Evolutionary conservation across 108 stramenopile species (phyloP), one percentile per base, ranked within the genome.

Genomic region (Nitzschia palea): DNA sequence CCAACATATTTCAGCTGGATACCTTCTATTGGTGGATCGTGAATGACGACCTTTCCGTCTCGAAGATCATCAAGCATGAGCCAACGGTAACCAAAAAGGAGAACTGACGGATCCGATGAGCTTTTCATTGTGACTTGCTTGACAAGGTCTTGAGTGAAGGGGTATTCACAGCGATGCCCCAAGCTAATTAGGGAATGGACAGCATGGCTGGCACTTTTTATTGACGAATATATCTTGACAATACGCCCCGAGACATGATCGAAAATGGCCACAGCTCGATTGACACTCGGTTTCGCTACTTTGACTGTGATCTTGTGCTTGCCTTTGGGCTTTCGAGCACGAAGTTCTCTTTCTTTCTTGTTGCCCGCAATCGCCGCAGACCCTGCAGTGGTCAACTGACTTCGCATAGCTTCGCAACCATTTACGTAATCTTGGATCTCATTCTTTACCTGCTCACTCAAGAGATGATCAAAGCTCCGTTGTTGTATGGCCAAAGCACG

Each of bases 1-100:
- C 35, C 44, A 15, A 52, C 50, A 10, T 64, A 28, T 6, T n/a
- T 54, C 62, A 82, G 55, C 30, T 78, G 54, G 34, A 80, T 34
- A 28, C 77, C 20, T 4, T 50, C 65, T 40, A 31, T 55, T 12
- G 44, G 43, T 10, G 64, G 27, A 42, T 56, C 30, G 9, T 27
- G 57, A 74, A 78, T 71, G 14, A 18, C 43, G 4, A 91, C 80
- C 18, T 72, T 77, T 34, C 81, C 77, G 37, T 58, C 63, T 22
- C 67, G 55, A 2, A 93, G 58, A 36, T 84, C 70, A 29, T 89
- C 85, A 33, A 84, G 71, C 27, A 47, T 63, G 2, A 89, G 44
- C 91, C 88, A 93, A 27, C 86, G 80, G 62, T 89, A 88, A 23
- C 87, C 87, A 61, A 93, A 93, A 0, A 89, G 58, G 2, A 74